Percentiles rank a stretch among this genome's conserved stretches.
phyloP scores from a whole-genome alignment of 345 rosid genomes.

The Pseudoturritis turrita region DNA sequence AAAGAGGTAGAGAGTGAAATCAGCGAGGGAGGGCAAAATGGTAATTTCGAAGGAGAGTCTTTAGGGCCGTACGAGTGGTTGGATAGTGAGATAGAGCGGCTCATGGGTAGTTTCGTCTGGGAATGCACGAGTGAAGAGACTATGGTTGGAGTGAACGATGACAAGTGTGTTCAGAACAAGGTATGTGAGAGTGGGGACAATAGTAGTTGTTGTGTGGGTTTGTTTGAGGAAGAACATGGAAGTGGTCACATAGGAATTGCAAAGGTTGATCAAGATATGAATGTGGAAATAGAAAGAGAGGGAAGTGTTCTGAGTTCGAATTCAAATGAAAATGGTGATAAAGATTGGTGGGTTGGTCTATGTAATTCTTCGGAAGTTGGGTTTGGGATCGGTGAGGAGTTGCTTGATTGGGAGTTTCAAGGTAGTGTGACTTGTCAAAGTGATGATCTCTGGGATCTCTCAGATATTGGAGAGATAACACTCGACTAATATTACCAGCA shows the following conservation, averaged over 20 bases:
- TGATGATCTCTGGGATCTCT: conserved; percentile 29
- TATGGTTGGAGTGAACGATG: neutral
- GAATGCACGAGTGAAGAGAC: conserved; percentile 22
- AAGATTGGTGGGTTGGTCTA: conserved; percentile 21
- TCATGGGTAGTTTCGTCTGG: conserved; percentile 28
- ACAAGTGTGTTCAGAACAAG: conserved; percentile 1
- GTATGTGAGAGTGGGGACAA: conserved; percentile 24
- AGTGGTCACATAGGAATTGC: neutral
- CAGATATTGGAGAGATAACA: conserved; percentile 22
- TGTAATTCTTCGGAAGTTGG: conserved; percentile 13
- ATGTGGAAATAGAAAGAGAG: conserved; percentile 13
- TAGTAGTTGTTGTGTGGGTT: conserved; percentile 22
- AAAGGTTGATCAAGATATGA: conserved; percentile 22
- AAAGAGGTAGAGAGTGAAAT: conserved; percentile 4
- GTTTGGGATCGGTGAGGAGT: conserved; percentile 29
- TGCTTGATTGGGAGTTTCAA: conserved; percentile 40
- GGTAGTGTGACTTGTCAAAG: conserved; percentile 11
- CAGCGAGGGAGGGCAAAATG: neutral
- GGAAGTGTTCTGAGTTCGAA: conserved; percentile 32
- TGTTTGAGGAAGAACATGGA: conserved; percentile 29
- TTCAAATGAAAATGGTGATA: conserved; percentile 21
- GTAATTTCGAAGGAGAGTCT: conserved; percentile 26
- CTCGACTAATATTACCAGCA: neutral
- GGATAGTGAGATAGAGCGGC: conserved; percentile 59
- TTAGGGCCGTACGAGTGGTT: conserved; percentile 69